A percentile compares a stretch with the other conserved stretches of the same genome.
phyloP scores from a whole-genome alignment of 805 yeast genomes.

The Clavispora fructus region DNA sequence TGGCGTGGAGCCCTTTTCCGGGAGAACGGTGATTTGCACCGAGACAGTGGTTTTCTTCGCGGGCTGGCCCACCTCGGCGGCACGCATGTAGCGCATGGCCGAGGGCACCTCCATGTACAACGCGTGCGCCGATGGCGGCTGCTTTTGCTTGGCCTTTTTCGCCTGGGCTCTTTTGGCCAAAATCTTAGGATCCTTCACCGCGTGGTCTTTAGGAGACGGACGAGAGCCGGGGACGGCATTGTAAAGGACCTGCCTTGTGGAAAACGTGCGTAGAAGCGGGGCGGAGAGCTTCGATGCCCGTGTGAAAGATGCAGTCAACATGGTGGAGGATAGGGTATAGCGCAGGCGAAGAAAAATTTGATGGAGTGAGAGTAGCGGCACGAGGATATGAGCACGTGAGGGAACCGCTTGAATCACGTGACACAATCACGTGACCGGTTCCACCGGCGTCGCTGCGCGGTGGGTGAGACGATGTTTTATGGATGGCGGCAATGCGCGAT shows the following conservation, averaged over 20 bases:
- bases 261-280: slow-evolving; percentile 1
- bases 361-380: neutral
- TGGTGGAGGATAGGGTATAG: neutral
- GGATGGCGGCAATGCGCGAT: too few relatives aligned
- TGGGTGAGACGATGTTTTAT: too few relatives aligned
- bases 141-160: slow-evolving; percentile 9
- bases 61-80: slow-evolving; percentile 87
- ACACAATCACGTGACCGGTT: too few relatives aligned
- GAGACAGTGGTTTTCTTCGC: slow-evolving; percentile 60
- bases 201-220: slow-evolving; percentile 14
- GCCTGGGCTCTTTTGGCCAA: slow-evolving; percentile 9
- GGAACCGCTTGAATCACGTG: too few relatives aligned
- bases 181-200: slow-evolving; percentile 12
- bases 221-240: slow-evolving; percentile 1
- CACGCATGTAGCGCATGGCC: slow-evolving; percentile 77
- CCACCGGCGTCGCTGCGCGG: too few relatives aligned
- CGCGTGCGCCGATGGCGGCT: slow-evolving; percentile 46
- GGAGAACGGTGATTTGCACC: slow-evolving; percentile 57
- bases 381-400: neutral
- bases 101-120: slow-evolving; percentile 64
- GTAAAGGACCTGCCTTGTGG: neutral
- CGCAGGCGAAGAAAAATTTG: slow-evolving; percentile 3
- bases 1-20: slow-evolving; percentile 74
- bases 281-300: neutral
- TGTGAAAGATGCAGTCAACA: neutral